Evolutionary conservation across 2,329 filamentous ascomycete species (phyloP), one percentile per base, ranked within the genome.

Genomic region (Fusarium compactum): DNA sequence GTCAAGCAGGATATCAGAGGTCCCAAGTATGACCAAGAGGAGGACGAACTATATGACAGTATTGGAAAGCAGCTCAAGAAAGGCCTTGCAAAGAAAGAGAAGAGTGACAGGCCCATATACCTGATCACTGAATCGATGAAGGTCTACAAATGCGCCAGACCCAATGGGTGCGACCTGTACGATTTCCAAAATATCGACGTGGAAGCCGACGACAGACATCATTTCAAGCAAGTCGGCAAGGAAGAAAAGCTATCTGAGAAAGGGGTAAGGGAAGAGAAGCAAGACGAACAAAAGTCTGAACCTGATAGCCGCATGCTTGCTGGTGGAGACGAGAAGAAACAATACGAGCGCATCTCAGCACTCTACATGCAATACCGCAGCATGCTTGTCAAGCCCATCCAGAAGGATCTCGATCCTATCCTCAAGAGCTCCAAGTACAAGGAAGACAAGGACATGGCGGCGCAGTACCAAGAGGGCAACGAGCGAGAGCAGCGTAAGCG

Each of bases 361-460:
- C 66, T 69, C 18, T 69, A 69, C 24, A 69, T 69, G 61, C 54
- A 69, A 52, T 70, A 69, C 51, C 66, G 66, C 29, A n/a, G 16
- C 29, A 57, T 69, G 55, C 43, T 69, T 9, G 66, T 51, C 38
- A 12, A 46, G 22, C 7, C 46, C 9, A 70, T 69, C 15, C 66
- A 41, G 25, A 29, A 32, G 18, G 30, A 70, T 16, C 66, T 69
- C 46, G 66, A 69, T 38, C 62, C 62, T 27, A 25, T 69, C 22
- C 57, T 69, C 43, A 62, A 47, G 32, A 29, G 50, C 20, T 29
- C 53, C 15, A 22, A 62, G 29, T 51, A 48, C 22, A 15, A 58
- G 4, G 44, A 34, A 32, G 38, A 45, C 15, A 62, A 50, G 12
- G 25, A 47, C n/a, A 38, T 47, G 50, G 29, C 57, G 11, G 14